Evolutionary conservation across 768 basidiomycete genomes (phyloP).

Genomic region (Ramaria sp.): DNA sequence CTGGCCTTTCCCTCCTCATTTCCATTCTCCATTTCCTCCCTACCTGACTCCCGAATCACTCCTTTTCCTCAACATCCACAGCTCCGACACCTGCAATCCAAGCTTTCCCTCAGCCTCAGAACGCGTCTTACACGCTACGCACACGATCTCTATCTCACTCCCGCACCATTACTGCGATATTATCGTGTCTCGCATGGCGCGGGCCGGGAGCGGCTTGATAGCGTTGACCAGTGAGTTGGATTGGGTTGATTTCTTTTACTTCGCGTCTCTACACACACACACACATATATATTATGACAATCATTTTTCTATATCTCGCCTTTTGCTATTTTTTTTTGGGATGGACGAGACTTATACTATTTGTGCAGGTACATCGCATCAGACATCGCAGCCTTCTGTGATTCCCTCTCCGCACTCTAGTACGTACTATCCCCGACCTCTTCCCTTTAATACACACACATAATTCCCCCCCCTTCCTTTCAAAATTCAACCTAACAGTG

Average conservation of each 20-base stretch:
- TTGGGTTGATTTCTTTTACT: no score
- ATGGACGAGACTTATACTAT: neutral
- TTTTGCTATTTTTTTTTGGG: neutral
- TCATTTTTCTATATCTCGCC: no score
- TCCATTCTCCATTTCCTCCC: no score
- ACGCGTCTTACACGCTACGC: constrained; percentile 85
- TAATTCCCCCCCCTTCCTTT: neutral
- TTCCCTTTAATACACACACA: neutral
- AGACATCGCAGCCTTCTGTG: constrained; percentile 84
- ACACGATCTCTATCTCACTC: constrained; percentile 84
- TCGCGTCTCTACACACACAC: neutral
- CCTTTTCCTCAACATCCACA: constrained; percentile 20
- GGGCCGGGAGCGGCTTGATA: constrained; percentile 29
- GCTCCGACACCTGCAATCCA: constrained; percentile 85
- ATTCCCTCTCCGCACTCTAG: constrained; percentile 81
- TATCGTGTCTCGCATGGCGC: constrained; percentile 40
- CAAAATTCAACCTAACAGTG: constrained; percentile 32
- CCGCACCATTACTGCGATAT: constrained; percentile 59
- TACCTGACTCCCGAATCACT: neutral
- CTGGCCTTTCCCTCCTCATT: neutral
- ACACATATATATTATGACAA: no score
- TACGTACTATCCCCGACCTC: constrained; percentile 29
- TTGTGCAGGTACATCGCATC: constrained; percentile 63
- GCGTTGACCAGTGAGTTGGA: constrained; percentile 54
- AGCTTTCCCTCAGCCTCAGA: constrained; percentile 70